Conservation (phyloP, 2,329 filamentous ascomycete species). For the Claviceps maximensis region DNA sequence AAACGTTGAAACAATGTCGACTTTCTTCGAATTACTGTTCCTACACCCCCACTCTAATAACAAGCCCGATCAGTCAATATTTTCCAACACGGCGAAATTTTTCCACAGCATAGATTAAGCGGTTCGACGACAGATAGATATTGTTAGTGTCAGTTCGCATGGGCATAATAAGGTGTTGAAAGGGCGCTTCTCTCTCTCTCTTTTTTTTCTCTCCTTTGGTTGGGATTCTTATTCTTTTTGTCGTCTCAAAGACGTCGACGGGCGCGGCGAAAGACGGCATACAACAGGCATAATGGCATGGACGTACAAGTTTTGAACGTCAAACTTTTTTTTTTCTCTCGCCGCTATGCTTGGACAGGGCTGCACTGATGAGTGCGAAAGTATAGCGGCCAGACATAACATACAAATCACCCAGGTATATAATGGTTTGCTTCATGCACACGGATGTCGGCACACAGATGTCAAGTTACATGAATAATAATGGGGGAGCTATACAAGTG, state of each 20-base stretch:
- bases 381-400: background rate
- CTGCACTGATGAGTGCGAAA: background rate
- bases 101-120: background rate
- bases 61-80: background rate
- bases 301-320: background rate
- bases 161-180: background rate
- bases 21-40: background rate
- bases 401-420: background rate
- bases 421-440: background rate
- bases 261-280: background rate
- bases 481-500: background rate
- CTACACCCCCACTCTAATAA: background rate
- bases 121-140: background rate
- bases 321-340: background rate
- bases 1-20: slow-evolving; percentile 16
- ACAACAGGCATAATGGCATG: background rate
- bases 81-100: background rate
- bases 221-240: background rate
- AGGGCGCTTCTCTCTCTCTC: background rate
- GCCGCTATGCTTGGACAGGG: background rate
- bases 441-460: background rate
- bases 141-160: background rate
- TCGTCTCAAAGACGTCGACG: background rate
- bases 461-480: background rate
- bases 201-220: background rate